These are phyloP conservation scores for Aspergillus haitiensis DNA, from an alignment of 495 filamentous ascomycete genomes.

Conservation along the genomic window DNA sequence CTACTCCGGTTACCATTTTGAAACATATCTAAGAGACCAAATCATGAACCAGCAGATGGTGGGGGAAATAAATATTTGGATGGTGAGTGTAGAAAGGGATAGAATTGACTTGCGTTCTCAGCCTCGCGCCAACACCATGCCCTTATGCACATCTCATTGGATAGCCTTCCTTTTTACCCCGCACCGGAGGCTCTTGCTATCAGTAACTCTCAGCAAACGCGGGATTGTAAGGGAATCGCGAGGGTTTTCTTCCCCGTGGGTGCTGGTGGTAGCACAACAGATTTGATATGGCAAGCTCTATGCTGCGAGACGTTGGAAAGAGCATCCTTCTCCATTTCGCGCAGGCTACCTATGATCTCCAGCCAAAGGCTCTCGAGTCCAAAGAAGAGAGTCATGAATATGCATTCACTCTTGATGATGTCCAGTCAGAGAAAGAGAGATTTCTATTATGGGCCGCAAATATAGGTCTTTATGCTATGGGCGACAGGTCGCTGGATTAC, in stretches of 20 bases:
- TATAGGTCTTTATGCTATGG: conserved; percentile 1
- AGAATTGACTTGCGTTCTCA: too few relatives aligned
- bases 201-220: background rate
- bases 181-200: background rate
- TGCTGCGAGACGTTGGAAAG: background rate
- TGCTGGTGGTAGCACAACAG: background rate
- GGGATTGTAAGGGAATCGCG: background rate
- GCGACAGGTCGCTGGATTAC: conserved; percentile 7
- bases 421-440: conserved; percentile 5
- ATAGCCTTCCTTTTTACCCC: background rate
- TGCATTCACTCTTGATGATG: background rate
- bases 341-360: background rate
- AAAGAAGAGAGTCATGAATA: background rate
- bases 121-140: too few relatives aligned
- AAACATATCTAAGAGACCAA: background rate
- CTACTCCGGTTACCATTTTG: conserved; percentile 4
- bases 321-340: background rate
- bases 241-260: background rate
- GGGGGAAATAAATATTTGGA: background rate
- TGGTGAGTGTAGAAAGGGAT: background rate
- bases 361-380: background rate
- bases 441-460: conserved; percentile 10
- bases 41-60: background rate
- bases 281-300: background rate
- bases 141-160: background rate